Conservation (phyloP, 2,329 filamentous ascomycete genomes). For the Septoria linicola region DNA sequence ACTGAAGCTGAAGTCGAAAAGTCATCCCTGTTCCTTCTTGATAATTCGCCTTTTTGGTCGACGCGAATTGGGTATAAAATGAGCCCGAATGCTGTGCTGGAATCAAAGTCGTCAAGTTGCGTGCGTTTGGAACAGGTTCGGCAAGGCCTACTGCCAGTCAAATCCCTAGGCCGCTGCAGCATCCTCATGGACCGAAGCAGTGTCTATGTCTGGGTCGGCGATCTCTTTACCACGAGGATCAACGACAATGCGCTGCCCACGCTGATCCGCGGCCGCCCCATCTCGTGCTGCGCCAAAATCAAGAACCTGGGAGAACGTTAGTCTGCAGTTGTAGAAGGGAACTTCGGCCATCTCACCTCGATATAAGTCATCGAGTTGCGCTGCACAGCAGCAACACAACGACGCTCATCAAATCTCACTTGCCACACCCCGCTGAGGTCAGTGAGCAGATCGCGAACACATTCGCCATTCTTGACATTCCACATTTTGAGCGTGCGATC, state of each 20-base stretch:
- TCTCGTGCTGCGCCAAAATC: conserved; percentile 95
- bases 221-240: conserved; percentile 40
- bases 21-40: not conserved
- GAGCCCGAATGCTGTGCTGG: not conserved
- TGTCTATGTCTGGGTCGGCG: conserved; percentile 33
- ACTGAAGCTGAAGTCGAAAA: conserved; percentile 1
- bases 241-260: conserved; percentile 71
- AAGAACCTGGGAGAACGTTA: conserved; percentile 67
- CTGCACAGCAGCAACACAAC: conserved; percentile 95
- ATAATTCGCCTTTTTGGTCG: not conserved
- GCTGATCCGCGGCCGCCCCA: conserved; percentile 71
- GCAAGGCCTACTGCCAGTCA: conserved; percentile 12
- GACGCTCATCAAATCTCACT: conserved; percentile 92
- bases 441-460: conserved; percentile 86
- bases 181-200: conserved; percentile 17
- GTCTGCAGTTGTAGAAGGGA: conserved; percentile 13
- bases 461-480: conserved; percentile 90
- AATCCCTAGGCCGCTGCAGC: conserved; percentile 19
- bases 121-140: conserved; percentile 7
- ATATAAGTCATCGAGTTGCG: conserved; percentile 90
- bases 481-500: conserved; percentile 98
- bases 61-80: not conserved
- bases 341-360: conserved; percentile 62
- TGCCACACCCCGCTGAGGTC: conserved; percentile 98
- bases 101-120: not conserved